Percentiles rank a stretch among this genome's conserved stretches.
Evolutionary conservation across 768 basidiomycete species (phyloP).

Genomic region (Phlebiopsis gigantea): DNA sequence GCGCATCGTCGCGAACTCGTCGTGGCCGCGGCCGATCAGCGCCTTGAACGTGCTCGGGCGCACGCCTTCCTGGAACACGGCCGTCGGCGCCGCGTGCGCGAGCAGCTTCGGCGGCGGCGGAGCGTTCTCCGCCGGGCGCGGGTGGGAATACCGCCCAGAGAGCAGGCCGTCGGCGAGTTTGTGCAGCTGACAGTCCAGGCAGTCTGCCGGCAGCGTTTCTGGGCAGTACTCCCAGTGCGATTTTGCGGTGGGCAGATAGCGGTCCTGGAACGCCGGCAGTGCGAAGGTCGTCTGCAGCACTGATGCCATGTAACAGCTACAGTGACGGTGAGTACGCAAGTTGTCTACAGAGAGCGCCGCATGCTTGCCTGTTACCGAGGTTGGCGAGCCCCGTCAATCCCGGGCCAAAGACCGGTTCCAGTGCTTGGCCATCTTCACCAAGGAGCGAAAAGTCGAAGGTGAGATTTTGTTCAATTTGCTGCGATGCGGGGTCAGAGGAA

Average conservation of each 20-base stretch:
- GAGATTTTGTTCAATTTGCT: slow-evolving; percentile 97
- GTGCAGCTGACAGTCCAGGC: slow-evolving; percentile 92
- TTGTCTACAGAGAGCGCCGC: neutral
- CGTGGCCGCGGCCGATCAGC: slow-evolving; percentile 87
- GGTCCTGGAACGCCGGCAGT: slow-evolving; percentile 66
- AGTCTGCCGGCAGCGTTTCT: slow-evolving; percentile 68
- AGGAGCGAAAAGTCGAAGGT: slow-evolving; percentile 92
- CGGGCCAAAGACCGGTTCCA: slow-evolving; percentile 85
- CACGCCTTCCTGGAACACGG: slow-evolving; percentile 80
- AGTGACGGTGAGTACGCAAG: neutral
- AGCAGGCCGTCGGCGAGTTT: slow-evolving; percentile 91
- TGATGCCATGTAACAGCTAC: slow-evolving; percentile 95
- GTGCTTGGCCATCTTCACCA: slow-evolving; percentile 77
- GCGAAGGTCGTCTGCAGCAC: slow-evolving; percentile 85
- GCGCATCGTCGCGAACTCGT: slow-evolving; percentile 92
- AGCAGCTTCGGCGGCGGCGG: slow-evolving; percentile 25
- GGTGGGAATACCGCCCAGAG: slow-evolving; percentile 84
- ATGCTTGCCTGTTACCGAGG: slow-evolving; percentile 76
- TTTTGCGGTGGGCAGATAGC: slow-evolving; percentile 51
- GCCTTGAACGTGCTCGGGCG: slow-evolving; percentile 81
- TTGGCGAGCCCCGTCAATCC: slow-evolving; percentile 88
- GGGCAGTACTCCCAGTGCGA: slow-evolving; percentile 60
- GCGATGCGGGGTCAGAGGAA: neutral
- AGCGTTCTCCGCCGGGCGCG: slow-evolving; percentile 33
- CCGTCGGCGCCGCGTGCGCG: slow-evolving; percentile 34